These are phyloP conservation scores for Bretschneidera sinensis DNA, from an alignment of 345 rosid species.

Conservation along the genomic window DNA sequence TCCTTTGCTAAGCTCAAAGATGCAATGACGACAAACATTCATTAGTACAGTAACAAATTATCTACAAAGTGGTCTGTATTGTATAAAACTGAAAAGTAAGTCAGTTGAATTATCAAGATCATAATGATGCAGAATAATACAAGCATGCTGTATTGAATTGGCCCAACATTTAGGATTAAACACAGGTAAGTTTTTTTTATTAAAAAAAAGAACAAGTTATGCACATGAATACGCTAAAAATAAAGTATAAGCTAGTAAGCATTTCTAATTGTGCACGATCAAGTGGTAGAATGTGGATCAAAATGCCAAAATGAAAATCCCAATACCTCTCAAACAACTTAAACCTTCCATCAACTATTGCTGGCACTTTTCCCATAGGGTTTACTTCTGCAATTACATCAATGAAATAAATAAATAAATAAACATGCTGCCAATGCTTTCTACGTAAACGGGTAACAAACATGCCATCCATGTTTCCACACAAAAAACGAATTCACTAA, in stretches of 20 bases:
- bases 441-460: no score
- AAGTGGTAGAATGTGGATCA: background rate
- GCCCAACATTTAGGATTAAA: no score
- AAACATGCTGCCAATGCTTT: background rate
- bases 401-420: conserved; percentile 7
- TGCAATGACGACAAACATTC: background rate
- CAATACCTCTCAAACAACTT: conserved; percentile 82
- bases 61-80: background rate
- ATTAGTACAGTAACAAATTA: background rate
- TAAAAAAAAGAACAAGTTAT: no score
- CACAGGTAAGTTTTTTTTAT: no score
- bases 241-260: background rate
- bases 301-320: background rate
- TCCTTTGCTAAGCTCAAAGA: background rate
- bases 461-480: no score
- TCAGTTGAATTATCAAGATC: background rate
- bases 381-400: conserved; percentile 50
- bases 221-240: background rate
- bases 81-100: no score
- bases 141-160: no score
- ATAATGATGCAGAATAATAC: no score
- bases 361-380: conserved; percentile 66
- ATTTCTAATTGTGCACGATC: background rate
- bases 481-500: no score
- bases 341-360: conserved; percentile 71